Percentiles rank a stretch among this genome's conserved stretches.
Conservation (phyloP, 805 yeast genomes). For the Lachancea sp. region DNA sequence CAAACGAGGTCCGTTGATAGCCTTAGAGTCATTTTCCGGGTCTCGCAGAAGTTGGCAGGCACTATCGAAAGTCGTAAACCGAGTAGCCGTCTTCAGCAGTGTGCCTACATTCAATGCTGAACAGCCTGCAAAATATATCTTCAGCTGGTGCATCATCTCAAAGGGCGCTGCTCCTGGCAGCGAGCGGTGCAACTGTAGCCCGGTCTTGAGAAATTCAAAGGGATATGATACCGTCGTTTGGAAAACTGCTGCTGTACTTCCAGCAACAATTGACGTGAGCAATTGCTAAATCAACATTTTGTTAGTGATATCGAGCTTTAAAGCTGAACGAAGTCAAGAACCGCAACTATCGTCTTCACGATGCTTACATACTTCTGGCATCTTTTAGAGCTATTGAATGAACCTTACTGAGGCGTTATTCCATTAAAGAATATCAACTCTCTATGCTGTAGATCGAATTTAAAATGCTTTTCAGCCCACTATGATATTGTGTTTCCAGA, state of each 20-base stretch:
- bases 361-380: constrained; percentile 5
- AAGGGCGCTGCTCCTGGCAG: constrained; percentile 32
- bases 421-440: too few species aligned
- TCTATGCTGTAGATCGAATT: too few species aligned
- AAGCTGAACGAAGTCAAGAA: neutral
- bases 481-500: constrained; percentile 6
- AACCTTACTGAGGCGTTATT: too few species aligned
- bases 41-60: constrained; percentile 51
- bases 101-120: constrained; percentile 72
- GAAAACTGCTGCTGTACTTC: constrained; percentile 51
- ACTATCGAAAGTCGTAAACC: constrained; percentile 71
- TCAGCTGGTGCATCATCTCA: constrained; percentile 30
- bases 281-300: neutral
- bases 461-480: neutral
- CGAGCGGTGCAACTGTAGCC: constrained; percentile 50
- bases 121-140: constrained; percentile 49
- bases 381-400: neutral
- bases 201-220: constrained; percentile 62
- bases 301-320: constrained; percentile 1
- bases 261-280: constrained; percentile 18
- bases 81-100: constrained; percentile 61
- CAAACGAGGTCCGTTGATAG: constrained; percentile 69
- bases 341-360: neutral
- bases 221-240: constrained; percentile 65
- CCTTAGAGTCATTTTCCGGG: constrained; percentile 45